These are phyloP conservation scores for Microsporum canis DNA, from an alignment of 2,329 filamentous ascomycete species.

Conservation along the genomic window DNA sequence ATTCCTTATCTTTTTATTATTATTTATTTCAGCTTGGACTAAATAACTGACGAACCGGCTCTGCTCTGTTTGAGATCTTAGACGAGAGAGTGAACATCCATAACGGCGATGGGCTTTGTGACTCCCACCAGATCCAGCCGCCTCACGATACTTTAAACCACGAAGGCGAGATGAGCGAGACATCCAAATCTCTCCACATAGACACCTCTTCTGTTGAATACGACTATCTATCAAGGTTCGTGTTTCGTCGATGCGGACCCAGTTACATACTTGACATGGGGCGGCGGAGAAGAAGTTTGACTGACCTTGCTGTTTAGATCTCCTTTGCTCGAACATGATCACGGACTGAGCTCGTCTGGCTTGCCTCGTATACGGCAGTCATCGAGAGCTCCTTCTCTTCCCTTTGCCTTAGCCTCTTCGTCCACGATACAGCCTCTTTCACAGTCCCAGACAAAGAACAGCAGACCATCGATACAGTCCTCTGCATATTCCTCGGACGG, in stretches of 20 bases:
- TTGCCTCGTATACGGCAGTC: conserved; percentile 85
- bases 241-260: background rate
- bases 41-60: background rate
- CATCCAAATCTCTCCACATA: conserved; percentile 62
- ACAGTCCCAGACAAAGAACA: conserved; percentile 49
- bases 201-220: conserved; percentile 58
- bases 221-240: conserved; percentile 63
- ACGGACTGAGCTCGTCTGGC: conserved; percentile 73
- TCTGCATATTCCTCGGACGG: conserved; percentile 45
- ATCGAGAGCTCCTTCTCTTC: conserved; percentile 53
- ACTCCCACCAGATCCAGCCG: background rate
- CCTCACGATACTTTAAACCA: conserved; percentile 25
- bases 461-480: conserved; percentile 45
- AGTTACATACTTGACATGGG: background rate
- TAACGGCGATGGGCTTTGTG: background rate
- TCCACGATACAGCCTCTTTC: conserved; percentile 58
- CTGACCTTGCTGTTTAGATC: conserved; percentile 45
- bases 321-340: conserved; percentile 77
- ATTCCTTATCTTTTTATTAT: background rate
- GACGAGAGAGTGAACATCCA: background rate
- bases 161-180: conserved; percentile 47
- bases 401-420: conserved; percentile 49
- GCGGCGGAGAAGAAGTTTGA: conserved; percentile 4
- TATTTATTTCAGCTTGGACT: background rate
- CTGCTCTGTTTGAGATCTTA: background rate